Base-by-base conservation (phyloP, 345 rosid species). In the Brassica juncea region DNA sequence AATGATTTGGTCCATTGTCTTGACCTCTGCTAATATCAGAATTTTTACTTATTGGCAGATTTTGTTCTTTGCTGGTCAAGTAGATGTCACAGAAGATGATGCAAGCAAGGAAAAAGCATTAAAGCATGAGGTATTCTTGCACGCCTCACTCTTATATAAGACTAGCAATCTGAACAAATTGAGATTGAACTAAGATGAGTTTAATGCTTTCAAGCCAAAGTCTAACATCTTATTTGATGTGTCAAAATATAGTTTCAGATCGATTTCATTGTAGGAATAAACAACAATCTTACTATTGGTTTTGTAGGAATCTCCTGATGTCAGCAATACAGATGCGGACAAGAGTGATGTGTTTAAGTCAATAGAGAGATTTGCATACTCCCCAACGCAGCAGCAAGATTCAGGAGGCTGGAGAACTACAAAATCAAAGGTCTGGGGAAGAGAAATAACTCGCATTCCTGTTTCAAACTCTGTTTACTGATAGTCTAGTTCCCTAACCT, bases 351-450 rank as follows among this genome's bases (percentile, higher is more conserved):
- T 67, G 64, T 77, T 87, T 3, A 85, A 82, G 75, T 74, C 89
- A 84, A 85, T 89, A 57, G 91, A 85, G 6, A 84, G 70, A 62
- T 92, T 91, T 82, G 66, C 96, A 23, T 93, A 82, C 74, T 82
- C 89, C 21, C 89, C 90, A 3, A 80, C 12, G 31, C 84, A 77
- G 59, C 80, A 82, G 47, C 65, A 79, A 68, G 80, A 62, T 30
- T 71, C 83, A 23, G 90, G 88, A 39, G 98, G 97, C 58, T 93
- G 98, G 97, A 91, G 99, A 71, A 85, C 88, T 35, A 93, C 98
- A 28, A 88, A 84, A 85, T 77, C 97, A 58, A 90, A 95, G 93
- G 94, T 91, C 11, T 54, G 58, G 28, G 42, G 54, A 35, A 27
- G 59, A 27, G 14, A 27, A 58, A 63, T 16, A 74, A 39, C 54